Base-by-base conservation (phyloP, 306 rosid genomes). In the Cicer cuneatum region DNA sequence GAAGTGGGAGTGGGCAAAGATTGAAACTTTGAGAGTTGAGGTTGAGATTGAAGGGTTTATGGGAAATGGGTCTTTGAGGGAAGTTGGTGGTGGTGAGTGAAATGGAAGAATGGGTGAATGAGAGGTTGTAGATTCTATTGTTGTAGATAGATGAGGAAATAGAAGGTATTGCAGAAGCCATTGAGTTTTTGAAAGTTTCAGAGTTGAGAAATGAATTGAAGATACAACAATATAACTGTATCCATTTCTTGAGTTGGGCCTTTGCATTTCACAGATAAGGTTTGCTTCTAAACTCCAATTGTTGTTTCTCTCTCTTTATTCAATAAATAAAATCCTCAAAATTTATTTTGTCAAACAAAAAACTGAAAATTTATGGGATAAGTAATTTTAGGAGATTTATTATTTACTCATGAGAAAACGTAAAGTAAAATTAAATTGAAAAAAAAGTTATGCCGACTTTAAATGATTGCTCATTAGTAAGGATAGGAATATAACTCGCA, bases 101-200 rank as follows among this genome's bases (percentile, higher is more conserved):
- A 74, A 83, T 38, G 75, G 85, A 73, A 65, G 90, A 62, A 80
- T 73, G 82, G 6, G 84, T 65, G 66, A 88, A 42, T 52, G 89
- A 83, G 71, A 82, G 77, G 73, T 69, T 88, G 58, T 77, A 65
- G 81, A 82, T 69, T 81, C 84, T 85, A 19, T 90, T 86, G 90
- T 90, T 86, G 90, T 65, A 81, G 80, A 85, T 41, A 42, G 86
- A 74, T 66, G 92, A 83, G 14, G 90, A 89, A 87, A 79, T 73
- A 58, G 86, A 69, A 40, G 81, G 10, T 72, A 88, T 74, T 24
- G 89, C 65, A 43, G 93, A 78, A 42, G 91, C 89, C 94, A 88
- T 88, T 51, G 73, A 65, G 21, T 13, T 14, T 24, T 49, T 21
- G 13, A 7, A 2, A 14, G 70, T 14, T 80, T 37, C 59, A 65